A percentile compares a stretch with the other conserved stretches of the same genome.
These are phyloP conservation scores for Cyclostephanos invisitatus DNA, from an alignment of 108 stramenopile species.

Conservation along the genomic window DNA sequence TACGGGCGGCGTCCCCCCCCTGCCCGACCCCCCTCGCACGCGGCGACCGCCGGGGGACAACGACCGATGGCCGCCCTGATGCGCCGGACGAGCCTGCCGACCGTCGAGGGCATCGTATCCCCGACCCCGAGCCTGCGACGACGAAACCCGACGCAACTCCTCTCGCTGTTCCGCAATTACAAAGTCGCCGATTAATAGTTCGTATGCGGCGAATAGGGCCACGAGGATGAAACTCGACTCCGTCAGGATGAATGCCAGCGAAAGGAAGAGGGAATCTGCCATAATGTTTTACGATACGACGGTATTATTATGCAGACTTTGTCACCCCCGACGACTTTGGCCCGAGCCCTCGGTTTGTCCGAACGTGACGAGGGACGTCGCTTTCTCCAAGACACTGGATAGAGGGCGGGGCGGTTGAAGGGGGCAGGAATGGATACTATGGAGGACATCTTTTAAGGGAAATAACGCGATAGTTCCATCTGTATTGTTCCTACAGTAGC, in stretches of 20 bases:
- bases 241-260: slow-evolving; percentile 34
- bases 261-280: slow-evolving; percentile 30
- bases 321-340: no score
- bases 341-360: no score
- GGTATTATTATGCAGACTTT: not conserved
- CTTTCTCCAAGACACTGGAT: no score
- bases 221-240: slow-evolving; percentile 36
- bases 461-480: no score
- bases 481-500: no score
- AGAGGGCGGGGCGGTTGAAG: no score
- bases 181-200: slow-evolving; percentile 43
- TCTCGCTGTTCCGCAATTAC: slow-evolving; percentile 29
- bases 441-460: no score
- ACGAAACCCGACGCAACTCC: slow-evolving; percentile 17
- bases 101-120: slow-evolving; percentile 21
- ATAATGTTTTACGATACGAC: not conserved
- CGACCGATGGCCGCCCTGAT: slow-evolving; percentile 17
- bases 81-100: slow-evolving; percentile 13
- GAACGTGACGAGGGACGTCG: no score
- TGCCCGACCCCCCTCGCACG: not conserved
- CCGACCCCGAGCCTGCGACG: slow-evolving; percentile 22
- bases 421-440: no score
- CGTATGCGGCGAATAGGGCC: slow-evolving; percentile 29
- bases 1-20: no score
- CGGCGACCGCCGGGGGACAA: slow-evolving; percentile 33